phyloP scores from a whole-genome alignment of 2,329 filamentous ascomycete genomes.

The Ceratocystis colombiana region DNA sequence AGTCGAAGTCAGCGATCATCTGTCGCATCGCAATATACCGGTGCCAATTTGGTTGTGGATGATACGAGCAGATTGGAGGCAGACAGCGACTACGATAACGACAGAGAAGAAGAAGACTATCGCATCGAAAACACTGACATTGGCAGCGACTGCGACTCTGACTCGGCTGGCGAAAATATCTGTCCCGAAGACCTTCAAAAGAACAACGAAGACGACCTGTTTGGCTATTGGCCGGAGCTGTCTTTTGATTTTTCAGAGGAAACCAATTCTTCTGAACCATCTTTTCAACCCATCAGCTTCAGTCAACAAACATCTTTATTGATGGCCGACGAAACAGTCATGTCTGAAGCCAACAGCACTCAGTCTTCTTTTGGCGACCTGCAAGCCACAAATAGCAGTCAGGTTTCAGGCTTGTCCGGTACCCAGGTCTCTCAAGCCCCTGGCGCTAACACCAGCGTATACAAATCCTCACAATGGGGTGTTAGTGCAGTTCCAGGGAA shows the following conservation, averaged over 20 bases:
- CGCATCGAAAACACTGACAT: slow-evolving; percentile 2
- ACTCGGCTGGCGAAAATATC: background rate
- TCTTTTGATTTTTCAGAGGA: slow-evolving; percentile 25
- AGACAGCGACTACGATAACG: too few species aligned
- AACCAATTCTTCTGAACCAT: slow-evolving; percentile 21
- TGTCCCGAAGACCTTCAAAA: background rate
- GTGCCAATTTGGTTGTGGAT: slow-evolving; percentile 23
- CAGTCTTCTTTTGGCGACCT: slow-evolving; percentile 15
- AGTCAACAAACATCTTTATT: slow-evolving; percentile 20
- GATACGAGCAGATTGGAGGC: slow-evolving; percentile 15
- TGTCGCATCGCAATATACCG: slow-evolving; percentile 19
- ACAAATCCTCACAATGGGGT: slow-evolving; percentile 13
- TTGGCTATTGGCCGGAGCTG: slow-evolving; percentile 6
- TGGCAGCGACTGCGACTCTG: too few species aligned
- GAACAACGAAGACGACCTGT: slow-evolving; percentile 7
- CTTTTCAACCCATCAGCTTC: slow-evolving; percentile 23
- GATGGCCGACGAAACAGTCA: slow-evolving; percentile 22
- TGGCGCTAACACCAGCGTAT: slow-evolving; percentile 15
- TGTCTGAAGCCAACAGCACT: slow-evolving; percentile 19
- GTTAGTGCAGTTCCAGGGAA: slow-evolving; percentile 16
- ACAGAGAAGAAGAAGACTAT: slow-evolving; percentile 12
- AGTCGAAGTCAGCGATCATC: slow-evolving; percentile 27
- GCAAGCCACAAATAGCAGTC: background rate
- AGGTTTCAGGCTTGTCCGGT: slow-evolving; percentile 23
- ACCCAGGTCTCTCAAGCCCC: slow-evolving; percentile 17